Evolutionary conservation across 495 filamentous ascomycete genomes (phyloP), one percentile per base, ranked within the genome.

Genomic region (Sphaerosporella brunnea): DNA sequence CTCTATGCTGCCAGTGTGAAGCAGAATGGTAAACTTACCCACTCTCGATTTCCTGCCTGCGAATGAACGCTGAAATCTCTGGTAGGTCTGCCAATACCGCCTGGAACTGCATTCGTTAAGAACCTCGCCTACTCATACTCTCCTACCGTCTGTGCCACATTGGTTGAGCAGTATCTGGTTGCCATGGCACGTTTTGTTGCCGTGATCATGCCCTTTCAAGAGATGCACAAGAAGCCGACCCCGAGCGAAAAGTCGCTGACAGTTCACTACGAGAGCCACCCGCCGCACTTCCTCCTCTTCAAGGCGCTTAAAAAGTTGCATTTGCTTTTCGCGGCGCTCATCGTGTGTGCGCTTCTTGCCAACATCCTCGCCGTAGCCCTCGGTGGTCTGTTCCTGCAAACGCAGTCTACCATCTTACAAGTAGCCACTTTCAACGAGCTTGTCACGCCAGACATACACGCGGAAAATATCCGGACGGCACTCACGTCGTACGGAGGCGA

Each of bases 51-150:
- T n/a, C n/a, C n/a, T n/a, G n/a, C n/a, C n/a, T n/a, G n/a, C n/a
- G n/a, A n/a, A n/a, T n/a, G n/a, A n/a, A n/a, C n/a, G n/a, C n/a
- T n/a, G n/a, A n/a, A n/a, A n/a, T n/a, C n/a, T n/a, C n/a, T n/a
- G n/a, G n/a, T n/a, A n/a, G n/a, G n/a, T n/a, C n/a, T n/a, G n/a
- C n/a, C n/a, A n/a, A n/a, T n/a, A n/a, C n/a, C n/a, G n/a, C n/a
- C n/a, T n/a, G n/a, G n/a, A n/a, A n/a, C n/a, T n/a, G 47, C 34
- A 16, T 36, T 23, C 26, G 21, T 30, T 15, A 28, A 26, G 11
- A 50, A 50, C n/a, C 7, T 50, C 20, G 2, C 43, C 19, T 50
- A 21, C 34, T 50, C 47, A 21, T 28, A 50, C 21, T 10, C 40
- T 11, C 47, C 47, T 19, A 50, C 47, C 3, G 24, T 34, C 4